phyloP scores from a whole-genome alignment of 2,329 filamentous ascomycete species.

The Eutypella sp. region DNA sequence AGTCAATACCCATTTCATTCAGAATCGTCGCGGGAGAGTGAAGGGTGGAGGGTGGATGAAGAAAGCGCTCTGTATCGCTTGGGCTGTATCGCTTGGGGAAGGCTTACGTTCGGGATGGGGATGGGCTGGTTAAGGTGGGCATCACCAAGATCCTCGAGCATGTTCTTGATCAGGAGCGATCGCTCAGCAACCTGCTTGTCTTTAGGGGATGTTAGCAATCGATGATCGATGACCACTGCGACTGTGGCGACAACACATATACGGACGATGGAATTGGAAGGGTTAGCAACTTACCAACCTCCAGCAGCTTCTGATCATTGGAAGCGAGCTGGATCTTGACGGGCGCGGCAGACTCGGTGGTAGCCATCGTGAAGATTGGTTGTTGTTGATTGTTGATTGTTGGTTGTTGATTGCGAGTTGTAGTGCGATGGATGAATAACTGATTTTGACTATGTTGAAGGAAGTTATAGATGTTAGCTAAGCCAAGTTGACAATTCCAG shows the following conservation, averaged over 20 bases:
- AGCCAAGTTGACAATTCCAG: too few relatives aligned
- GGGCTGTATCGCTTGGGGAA: constrained; percentile 8
- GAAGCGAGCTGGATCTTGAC: constrained; percentile 17
- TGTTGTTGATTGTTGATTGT: constrained; percentile 1
- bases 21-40: too few relatives aligned
- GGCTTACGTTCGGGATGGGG: constrained; percentile 74
- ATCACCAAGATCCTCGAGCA: constrained; percentile 88
- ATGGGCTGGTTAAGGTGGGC: constrained; percentile 62
- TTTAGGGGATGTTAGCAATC: constrained; percentile 27
- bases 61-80: too few relatives aligned
- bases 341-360: constrained; percentile 10
- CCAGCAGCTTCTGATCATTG: constrained; percentile 18
- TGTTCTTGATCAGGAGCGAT: constrained; percentile 94
- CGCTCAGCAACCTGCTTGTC: constrained; percentile 84
- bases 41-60: too few relatives aligned
- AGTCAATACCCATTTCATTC: constrained; percentile 5
- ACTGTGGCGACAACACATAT: neutral
- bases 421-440: too few relatives aligned
- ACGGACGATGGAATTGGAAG: neutral
- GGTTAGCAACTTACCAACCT: constrained; percentile 17
- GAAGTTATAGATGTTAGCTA: too few relatives aligned
- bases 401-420: neutral
- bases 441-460: too few relatives aligned
- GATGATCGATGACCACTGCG: too few relatives aligned
- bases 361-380: constrained; percentile 13